Base-by-base conservation (phyloP, 345 rosid genomes). In the Mercurialis annua region DNA sequence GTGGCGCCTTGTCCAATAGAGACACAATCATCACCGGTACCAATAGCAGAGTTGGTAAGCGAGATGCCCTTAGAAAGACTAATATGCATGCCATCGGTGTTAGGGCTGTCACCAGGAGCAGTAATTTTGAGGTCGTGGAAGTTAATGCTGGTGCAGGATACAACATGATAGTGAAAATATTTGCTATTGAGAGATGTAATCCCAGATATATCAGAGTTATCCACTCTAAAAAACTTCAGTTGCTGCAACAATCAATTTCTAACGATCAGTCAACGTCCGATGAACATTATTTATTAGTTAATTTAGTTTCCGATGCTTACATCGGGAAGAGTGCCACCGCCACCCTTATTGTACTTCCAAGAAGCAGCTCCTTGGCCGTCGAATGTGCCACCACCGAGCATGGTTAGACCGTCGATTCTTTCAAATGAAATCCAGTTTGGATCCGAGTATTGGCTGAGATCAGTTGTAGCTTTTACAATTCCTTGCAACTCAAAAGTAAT, bases 11-110 rank as follows among this genome's bases (percentile, higher is more conserved):
- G 76, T 47, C 81, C 81, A 20, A 80, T 48, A 29, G 86, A 80
- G 17, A 81, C 23, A 58, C 88, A 84, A 20, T 84, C 84, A 17
- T 84, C 86, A 0, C 88, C 88, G 5, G 86, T 84, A 10, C 69
- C 81, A n/a, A 84, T 77, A 12, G 26, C 0, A 58, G 67, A 60
- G 30, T 55, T 49, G 1, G 76, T 6, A 15, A 84, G 62, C 15
- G 38, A 62, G 31, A 80, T 36, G 24, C 14, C 58, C 58, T 79
- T 78, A 5, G 90, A 71, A 71, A 80, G 80, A 70, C 91, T 97
- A 1, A 94, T 77, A 71, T 91, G 99, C 71, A 91, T 86, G 43
- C 99, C 99, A 42, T 94, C 96, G 0, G 99, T 91, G 77, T 94
- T 94, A 21, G 99, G 99, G 70, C 97, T 91, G 29, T 80, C 65